phyloP scores from a whole-genome alignment of 2,329 filamentous ascomycete species.

The Sarocladium kiliense region DNA sequence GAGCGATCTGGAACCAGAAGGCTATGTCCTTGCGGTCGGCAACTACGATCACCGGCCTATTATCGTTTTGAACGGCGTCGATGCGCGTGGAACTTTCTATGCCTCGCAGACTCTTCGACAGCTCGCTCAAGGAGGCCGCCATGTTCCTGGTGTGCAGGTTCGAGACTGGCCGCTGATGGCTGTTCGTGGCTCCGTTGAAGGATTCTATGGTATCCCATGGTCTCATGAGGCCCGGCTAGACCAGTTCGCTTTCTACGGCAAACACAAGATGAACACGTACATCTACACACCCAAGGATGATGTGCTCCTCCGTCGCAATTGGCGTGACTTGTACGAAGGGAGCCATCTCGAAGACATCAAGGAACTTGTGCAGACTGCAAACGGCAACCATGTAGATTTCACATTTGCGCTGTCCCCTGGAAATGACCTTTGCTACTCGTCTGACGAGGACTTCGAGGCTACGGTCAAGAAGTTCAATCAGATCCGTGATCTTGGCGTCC shows the following conservation, averaged over 20 bases:
- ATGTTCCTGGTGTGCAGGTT: constrained; percentile 11
- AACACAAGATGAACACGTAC: constrained; percentile 15
- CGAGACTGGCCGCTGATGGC: constrained; percentile 16
- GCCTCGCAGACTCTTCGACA: constrained; percentile 14
- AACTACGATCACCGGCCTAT: constrained; percentile 9
- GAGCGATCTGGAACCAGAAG: constrained; percentile 9
- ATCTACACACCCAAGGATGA: constrained; percentile 15
- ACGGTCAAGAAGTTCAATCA: constrained; percentile 14
- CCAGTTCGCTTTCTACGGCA: constrained; percentile 14
- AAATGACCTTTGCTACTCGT: constrained; percentile 14
- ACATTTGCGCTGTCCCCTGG: constrained; percentile 14
- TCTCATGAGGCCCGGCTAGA: constrained; percentile 14
- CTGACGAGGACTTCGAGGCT: constrained; percentile 13
- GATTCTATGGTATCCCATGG: constrained; percentile 16
- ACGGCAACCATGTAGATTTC: constrained; percentile 14
- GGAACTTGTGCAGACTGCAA: constrained; percentile 14
- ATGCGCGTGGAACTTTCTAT: constrained; percentile 14
- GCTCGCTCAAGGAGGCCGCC: constrained; percentile 5
- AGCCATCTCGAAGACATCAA: constrained; percentile 12
- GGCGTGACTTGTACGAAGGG: constrained; percentile 13
- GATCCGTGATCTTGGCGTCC: constrained; percentile 13
- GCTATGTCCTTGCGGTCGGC: constrained; percentile 12
- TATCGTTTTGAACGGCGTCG: constrained; percentile 13
- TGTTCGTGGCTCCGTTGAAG: constrained; percentile 14
- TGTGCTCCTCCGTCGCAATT: constrained; percentile 2